phyloP scores from a whole-genome alignment of 2,329 filamentous ascomycete genomes.

The Penicillium sp. region DNA sequence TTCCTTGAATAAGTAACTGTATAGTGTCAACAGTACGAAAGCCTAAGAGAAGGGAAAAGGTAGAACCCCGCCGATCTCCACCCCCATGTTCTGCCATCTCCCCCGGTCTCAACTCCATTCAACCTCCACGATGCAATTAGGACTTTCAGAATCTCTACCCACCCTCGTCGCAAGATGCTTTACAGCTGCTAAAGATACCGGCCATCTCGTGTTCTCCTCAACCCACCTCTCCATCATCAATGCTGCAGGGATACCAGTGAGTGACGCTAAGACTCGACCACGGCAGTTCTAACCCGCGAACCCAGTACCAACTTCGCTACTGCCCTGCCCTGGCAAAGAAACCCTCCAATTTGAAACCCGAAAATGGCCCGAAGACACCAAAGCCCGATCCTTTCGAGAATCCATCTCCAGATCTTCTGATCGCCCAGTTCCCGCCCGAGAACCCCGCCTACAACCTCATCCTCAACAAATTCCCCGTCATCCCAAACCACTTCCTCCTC shows the following conservation, averaged over 20 bases:
- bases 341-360: slow-evolving; percentile 30
- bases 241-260: slow-evolving; percentile 36
- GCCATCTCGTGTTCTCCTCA: slow-evolving; percentile 39
- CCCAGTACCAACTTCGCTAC: slow-evolving; percentile 49
- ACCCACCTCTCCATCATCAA: slow-evolving; percentile 41
- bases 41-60: not conserved
- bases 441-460: slow-evolving; percentile 42
- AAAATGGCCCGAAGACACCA: slow-evolving; percentile 18
- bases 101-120: slow-evolving; percentile 1
- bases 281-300: not conserved
- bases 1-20: not conserved
- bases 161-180: slow-evolving; percentile 39
- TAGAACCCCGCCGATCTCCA: not conserved
- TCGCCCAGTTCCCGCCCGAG: slow-evolving; percentile 39
- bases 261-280: not conserved
- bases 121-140: slow-evolving; percentile 34
- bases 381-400: slow-evolving; percentile 47
- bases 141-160: slow-evolving; percentile 36
- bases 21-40: not conserved
- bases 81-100: slow-evolving; percentile 8
- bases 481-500: slow-evolving; percentile 50
- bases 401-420: slow-evolving; percentile 42
- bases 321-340: slow-evolving; percentile 50
- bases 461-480: slow-evolving; percentile 51
- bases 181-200: slow-evolving; percentile 35